Conservation (phyloP, 345 rosid species). For the Lagerstroemia speciosa region DNA sequence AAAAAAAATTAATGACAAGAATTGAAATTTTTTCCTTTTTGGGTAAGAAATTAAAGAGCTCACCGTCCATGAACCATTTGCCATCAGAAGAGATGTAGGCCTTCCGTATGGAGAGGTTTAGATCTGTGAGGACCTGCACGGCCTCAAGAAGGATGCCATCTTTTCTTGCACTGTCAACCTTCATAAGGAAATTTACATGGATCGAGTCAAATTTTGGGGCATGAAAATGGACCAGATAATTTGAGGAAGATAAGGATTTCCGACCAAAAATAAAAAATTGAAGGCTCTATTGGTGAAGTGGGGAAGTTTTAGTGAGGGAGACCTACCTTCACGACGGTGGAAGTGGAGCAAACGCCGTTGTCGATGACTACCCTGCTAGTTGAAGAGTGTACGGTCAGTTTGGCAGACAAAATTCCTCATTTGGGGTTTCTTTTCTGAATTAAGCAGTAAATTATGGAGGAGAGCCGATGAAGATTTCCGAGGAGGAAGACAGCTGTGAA, state of each 20-base stretch:
- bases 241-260: not conserved
- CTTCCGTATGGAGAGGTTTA: conserved; percentile 82
- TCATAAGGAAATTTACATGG: not conserved
- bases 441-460: too few relatives aligned
- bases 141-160: conserved; percentile 78
- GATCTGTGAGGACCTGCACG: conserved; percentile 89
- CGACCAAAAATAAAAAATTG: not conserved
- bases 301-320: conserved; percentile 27
- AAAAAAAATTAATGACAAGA: too few relatives aligned
- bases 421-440: not conserved
- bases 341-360: conserved; percentile 70
- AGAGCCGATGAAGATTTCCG: not conserved
- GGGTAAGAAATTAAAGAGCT: conserved; percentile 7
- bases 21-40: too few relatives aligned
- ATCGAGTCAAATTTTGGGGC: not conserved
- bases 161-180: conserved; percentile 91
- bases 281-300: not conserved
- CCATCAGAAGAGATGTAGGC: conserved; percentile 94
- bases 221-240: not conserved
- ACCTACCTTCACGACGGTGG: conserved; percentile 88
- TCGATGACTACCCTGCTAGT: conserved; percentile 81
- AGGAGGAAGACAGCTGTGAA: not conserved
- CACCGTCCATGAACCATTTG: conserved; percentile 97
- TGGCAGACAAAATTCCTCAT: not conserved
- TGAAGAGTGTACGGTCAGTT: conserved; percentile 4